Percentiles rank a stretch among this genome's conserved stretches.
These are phyloP conservation scores for Aspergillus persii DNA, from an alignment of 2,329 filamentous ascomycete genomes.

Conservation along the genomic window DNA sequence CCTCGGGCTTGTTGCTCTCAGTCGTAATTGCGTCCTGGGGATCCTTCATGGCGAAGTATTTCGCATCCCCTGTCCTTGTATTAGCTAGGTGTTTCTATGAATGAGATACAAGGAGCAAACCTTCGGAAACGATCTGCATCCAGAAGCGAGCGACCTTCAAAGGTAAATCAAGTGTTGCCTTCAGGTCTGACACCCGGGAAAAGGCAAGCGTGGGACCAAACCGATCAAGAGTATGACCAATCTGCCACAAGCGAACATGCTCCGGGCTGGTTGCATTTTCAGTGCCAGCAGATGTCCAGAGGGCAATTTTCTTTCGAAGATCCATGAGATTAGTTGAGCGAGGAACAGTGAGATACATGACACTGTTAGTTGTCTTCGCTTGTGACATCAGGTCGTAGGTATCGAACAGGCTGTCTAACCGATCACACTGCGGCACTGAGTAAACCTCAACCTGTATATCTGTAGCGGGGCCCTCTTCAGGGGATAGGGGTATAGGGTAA, in stretches of 20 bases:
- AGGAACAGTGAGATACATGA: conserved; percentile 38
- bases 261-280: conserved; percentile 27
- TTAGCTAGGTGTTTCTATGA: conserved; percentile 6
- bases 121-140: conserved; percentile 39
- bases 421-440: conserved; percentile 33
- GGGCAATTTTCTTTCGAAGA: conserved; percentile 37
- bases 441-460: conserved; percentile 43
- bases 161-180: conserved; percentile 27
- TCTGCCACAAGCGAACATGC: conserved; percentile 41
- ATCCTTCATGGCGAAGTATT: conserved; percentile 37
- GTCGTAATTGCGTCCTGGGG: conserved; percentile 21
- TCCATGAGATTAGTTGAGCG: conserved; percentile 34
- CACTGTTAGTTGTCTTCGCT: conserved; percentile 32
- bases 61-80: conserved; percentile 28
- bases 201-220: conserved; percentile 36
- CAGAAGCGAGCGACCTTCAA: conserved; percentile 34
- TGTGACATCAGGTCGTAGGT: conserved; percentile 44
- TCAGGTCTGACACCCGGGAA: conserved; percentile 33
- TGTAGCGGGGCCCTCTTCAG: conserved; percentile 10
- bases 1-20: conserved; percentile 30
- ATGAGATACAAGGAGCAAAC: conserved; percentile 16
- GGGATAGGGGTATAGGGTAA: conserved; percentile 14
- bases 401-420: conserved; percentile 41
- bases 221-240: conserved; percentile 34
- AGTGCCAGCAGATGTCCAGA: conserved; percentile 27